Conservation (phyloP, 2,329 filamentous ascomycete species). For the Spiromastix sp. region DNA sequence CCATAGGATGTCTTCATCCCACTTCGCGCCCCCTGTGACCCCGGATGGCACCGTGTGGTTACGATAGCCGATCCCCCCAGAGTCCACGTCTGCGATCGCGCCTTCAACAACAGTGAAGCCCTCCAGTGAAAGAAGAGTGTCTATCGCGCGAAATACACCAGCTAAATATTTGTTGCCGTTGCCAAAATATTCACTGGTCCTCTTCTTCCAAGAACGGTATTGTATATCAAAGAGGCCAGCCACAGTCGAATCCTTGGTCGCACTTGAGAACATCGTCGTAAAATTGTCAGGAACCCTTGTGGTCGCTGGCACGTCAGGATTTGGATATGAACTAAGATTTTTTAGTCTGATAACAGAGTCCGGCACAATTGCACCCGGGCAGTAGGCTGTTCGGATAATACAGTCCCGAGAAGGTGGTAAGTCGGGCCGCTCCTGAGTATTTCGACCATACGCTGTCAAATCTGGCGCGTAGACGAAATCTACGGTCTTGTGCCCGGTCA, state of each 20-base stretch:
- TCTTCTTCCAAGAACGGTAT: slow-evolving; percentile 9
- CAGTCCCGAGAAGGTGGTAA: slow-evolving; percentile 19
- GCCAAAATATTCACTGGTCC: slow-evolving; percentile 1
- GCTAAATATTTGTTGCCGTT: background rate
- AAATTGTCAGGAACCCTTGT: slow-evolving; percentile 19
- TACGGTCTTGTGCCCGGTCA: background rate
- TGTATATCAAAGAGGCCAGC: slow-evolving; percentile 30
- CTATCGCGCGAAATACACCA: slow-evolving; percentile 9
- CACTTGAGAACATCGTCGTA: slow-evolving; percentile 24
- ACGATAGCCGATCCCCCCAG: slow-evolving; percentile 35
- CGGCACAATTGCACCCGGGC: background rate
- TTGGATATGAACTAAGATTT: background rate
- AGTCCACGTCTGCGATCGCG: slow-evolving; percentile 31
- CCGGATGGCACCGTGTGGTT: slow-evolving; percentile 32
- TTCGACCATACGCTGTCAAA: slow-evolving; percentile 20
- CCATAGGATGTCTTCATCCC: slow-evolving; percentile 35
- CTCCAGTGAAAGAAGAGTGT: slow-evolving; percentile 19
- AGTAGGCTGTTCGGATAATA: background rate
- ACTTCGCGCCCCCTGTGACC: slow-evolving; percentile 22
- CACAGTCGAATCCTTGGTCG: slow-evolving; percentile 15
- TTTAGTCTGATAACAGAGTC: background rate
- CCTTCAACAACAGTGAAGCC: slow-evolving; percentile 25
- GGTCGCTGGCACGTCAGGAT: slow-evolving; percentile 3
- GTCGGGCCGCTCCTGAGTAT: slow-evolving; percentile 22
- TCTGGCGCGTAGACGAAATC: slow-evolving; percentile 28